Percentiles rank a stretch among this genome's conserved stretches.
Conservation (phyloP, 2,329 filamentous ascomycete genomes). For the Claviceps fusiformis region DNA sequence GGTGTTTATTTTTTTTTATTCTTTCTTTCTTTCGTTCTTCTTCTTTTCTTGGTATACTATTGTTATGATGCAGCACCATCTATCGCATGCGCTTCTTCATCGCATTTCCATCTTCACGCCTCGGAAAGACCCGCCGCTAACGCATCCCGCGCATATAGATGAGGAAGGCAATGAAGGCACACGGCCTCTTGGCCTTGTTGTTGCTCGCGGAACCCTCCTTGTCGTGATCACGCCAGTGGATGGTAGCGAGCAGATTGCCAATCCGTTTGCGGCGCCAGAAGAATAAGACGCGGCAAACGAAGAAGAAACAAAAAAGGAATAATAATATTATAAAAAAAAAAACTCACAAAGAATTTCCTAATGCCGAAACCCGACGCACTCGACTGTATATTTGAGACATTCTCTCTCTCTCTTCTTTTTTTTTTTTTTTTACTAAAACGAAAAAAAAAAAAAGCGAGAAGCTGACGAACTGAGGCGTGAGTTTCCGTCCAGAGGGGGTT, state of each 20-base stretch:
- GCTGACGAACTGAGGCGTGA: not conserved
- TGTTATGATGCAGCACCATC: no score
- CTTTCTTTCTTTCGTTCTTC: no score
- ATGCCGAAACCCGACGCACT: not conserved
- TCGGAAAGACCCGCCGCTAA: not conserved
- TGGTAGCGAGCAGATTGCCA: conserved; percentile 89
- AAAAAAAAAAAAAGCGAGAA: no score
- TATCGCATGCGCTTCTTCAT: not conserved
- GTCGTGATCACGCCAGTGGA: conserved; percentile 88
- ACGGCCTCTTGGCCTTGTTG: conserved; percentile 70
- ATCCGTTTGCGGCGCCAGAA: conserved; percentile 64
- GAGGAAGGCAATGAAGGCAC: conserved; percentile 82
- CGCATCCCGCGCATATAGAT: conserved; percentile 39
- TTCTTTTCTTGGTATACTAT: no score
- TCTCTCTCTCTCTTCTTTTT: no score
- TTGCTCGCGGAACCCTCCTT: conserved; percentile 81
- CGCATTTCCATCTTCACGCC: not conserved
- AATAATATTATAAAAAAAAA: no score
- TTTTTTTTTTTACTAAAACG: no score
- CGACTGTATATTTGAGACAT: no score
- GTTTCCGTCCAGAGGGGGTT: not conserved
- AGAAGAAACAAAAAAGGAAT: not conserved
- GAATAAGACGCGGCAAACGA: not conserved
- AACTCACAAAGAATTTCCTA: no score
- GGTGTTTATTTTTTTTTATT: conserved; percentile 11